Percentiles rank a stretch among this genome's conserved stretches.
These are phyloP conservation scores for Pouteria glomerata DNA, from an alignment of 148 eudicot genomes.

Conservation along the genomic window DNA sequence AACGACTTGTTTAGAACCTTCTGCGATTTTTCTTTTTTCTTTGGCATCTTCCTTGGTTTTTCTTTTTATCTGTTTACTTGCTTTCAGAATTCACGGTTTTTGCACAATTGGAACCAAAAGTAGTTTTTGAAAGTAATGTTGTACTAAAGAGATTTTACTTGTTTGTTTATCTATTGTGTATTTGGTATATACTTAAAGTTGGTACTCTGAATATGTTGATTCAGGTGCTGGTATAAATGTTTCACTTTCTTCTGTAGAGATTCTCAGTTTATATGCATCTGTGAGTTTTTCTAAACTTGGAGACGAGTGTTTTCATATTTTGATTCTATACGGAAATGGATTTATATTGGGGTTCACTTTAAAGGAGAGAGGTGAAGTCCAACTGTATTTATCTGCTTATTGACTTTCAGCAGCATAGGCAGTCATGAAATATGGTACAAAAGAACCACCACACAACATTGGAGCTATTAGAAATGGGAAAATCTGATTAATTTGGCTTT, in stretches of 20 bases:
- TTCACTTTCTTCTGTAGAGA: slow-evolving; percentile 74
- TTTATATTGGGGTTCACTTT: slow-evolving; percentile 1
- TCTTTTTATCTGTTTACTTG: slow-evolving; percentile 5
- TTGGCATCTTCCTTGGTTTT: not conserved
- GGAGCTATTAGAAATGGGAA: not conserved
- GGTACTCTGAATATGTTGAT: slow-evolving; percentile 53
- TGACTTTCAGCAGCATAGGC: not conserved
- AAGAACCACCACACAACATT: not conserved
- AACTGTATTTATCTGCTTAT: not conserved
- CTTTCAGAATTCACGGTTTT: not conserved
- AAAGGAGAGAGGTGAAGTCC: slow-evolving; percentile 3
- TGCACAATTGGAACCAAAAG: not conserved
- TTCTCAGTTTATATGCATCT: slow-evolving; percentile 64
- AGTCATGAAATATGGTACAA: not conserved
- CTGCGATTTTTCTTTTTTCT: not conserved
- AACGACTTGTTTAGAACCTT: not conserved
- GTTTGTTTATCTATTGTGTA: slow-evolving; percentile 6
- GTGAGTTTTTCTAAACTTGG: slow-evolving; percentile 80
- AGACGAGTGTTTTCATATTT: slow-evolving; percentile 37
- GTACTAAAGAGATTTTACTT: not conserved
- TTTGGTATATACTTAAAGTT: slow-evolving; percentile 20
- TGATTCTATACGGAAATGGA: slow-evolving; percentile 3
- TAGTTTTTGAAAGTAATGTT: not conserved
- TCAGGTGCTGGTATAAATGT: slow-evolving; percentile 75
- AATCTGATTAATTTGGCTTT: not conserved